phyloP scores from a whole-genome alignment of 371 early-diverging fungal genomes.

The Dipsacomyces acuminosporus region DNA sequence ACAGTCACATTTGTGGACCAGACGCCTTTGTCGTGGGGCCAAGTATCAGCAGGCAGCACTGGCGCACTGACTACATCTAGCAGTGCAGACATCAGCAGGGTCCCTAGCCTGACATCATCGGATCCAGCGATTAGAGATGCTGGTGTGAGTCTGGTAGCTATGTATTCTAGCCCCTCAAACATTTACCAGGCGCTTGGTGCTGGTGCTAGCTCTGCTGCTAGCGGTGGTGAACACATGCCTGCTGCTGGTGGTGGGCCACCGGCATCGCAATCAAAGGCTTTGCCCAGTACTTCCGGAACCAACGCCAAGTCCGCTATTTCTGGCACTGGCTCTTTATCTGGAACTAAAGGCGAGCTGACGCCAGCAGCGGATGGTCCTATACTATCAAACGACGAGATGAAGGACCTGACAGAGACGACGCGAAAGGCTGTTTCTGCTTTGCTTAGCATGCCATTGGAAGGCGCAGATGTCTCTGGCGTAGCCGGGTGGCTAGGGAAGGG shows the following conservation, averaged over 20 bases:
- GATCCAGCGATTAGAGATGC: slow-evolving; percentile 10
- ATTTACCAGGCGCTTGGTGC: slow-evolving; percentile 32
- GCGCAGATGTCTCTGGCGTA: slow-evolving; percentile 37
- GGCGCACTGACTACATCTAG: background rate
- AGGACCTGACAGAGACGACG: slow-evolving; percentile 31
- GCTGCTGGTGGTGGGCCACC: no score
- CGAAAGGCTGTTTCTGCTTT: slow-evolving; percentile 33
- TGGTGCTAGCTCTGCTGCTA: no score
- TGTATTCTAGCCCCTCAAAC: slow-evolving; percentile 31
- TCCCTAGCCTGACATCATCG: background rate
- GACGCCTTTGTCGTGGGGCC: no score
- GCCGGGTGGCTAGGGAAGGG: slow-evolving; percentile 42
- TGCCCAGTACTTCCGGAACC: no score
- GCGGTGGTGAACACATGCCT: no score
- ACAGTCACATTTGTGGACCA: no score
- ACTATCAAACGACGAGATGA: slow-evolving; percentile 28
- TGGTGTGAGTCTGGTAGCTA: slow-evolving; percentile 29
- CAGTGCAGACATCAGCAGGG: background rate
- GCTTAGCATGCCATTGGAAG: slow-evolving; percentile 39
- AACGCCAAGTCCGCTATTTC: no score
- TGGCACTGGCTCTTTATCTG: no score
- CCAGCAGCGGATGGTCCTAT: no score
- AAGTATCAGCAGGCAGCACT: background rate
- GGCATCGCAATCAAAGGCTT: no score
- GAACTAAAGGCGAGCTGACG: no score